These are phyloP conservation scores for Boletus tomentosulus DNA, from an alignment of 768 basidiomycete genomes.

Conservation along the genomic window DNA sequence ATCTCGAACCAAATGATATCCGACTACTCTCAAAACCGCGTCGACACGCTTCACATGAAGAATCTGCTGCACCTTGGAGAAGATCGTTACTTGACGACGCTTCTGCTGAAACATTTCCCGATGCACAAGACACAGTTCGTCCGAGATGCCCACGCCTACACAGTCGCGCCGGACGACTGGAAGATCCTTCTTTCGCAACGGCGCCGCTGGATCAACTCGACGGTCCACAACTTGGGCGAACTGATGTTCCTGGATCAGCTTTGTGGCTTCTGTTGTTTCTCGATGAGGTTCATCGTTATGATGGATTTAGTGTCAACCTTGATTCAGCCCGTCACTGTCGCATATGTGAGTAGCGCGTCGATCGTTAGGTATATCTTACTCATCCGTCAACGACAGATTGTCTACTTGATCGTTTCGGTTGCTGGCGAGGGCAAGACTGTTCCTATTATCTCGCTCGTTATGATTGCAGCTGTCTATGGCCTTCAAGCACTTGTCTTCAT, in stretches of 20 bases:
- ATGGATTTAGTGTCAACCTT: slow-evolving; percentile 89
- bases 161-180: slow-evolving; percentile 96
- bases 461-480: slow-evolving; percentile 95
- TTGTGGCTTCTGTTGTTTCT: slow-evolving; percentile 98
- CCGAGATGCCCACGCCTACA: slow-evolving; percentile 89
- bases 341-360: slow-evolving; percentile 60
- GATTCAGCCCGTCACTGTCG: slow-evolving; percentile 81
- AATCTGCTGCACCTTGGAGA: slow-evolving; percentile 96
- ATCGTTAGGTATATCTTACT: not conserved
- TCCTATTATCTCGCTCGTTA: slow-evolving; percentile 78
- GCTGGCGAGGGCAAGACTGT: slow-evolving; percentile 61
- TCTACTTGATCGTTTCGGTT: slow-evolving; percentile 81
- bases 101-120: slow-evolving; percentile 94
- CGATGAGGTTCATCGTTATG: slow-evolving; percentile 98
- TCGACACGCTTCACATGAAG: slow-evolving; percentile 98
- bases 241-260: slow-evolving; percentile 87
- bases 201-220: slow-evolving; percentile 99
- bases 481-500: slow-evolving; percentile 90
- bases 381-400: slow-evolving; percentile 50
- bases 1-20: slow-evolving; percentile 86
- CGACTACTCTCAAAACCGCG: slow-evolving; percentile 94
- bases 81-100: slow-evolving; percentile 96
- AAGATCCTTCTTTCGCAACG: slow-evolving; percentile 90
- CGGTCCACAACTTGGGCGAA: slow-evolving; percentile 94
- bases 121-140: slow-evolving; percentile 93